phyloP scores from a whole-genome alignment of 1,284 basidiomycete genomes.

The Tilletia caries region DNA sequence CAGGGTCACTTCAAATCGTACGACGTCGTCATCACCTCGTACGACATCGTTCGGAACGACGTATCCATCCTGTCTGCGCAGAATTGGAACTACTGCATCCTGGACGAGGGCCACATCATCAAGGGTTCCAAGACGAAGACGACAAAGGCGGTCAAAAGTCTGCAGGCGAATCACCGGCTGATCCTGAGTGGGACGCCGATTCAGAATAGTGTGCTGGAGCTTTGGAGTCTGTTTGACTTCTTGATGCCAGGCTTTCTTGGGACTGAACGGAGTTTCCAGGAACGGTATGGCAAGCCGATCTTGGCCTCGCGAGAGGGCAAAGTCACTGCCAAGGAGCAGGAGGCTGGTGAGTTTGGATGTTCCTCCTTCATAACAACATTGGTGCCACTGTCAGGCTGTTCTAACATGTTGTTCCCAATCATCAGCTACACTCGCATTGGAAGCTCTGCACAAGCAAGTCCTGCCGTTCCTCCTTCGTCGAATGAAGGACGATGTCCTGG shows the following conservation, averaged over 20 bases:
- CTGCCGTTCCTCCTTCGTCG: slow-evolving; percentile 95
- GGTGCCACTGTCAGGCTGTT: too few relatives aligned
- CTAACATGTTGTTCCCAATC: too few relatives aligned
- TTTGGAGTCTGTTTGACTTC: slow-evolving; percentile 99
- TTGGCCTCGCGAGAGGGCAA: slow-evolving; percentile 92
- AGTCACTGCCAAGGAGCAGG: slow-evolving; percentile 75
- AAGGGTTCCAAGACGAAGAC: slow-evolving; percentile 98
- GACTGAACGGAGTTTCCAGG: slow-evolving; percentile 89
- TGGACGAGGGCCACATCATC: slow-evolving; percentile 98
- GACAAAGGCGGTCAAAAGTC: slow-evolving; percentile 88
- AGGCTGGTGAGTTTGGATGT: slow-evolving; percentile 61
- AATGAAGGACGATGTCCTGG: slow-evolving; percentile 92
- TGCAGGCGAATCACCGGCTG: slow-evolving; percentile 85
- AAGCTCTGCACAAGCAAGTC: slow-evolving; percentile 97
- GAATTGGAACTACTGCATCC: slow-evolving; percentile 92
- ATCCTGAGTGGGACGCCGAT: slow-evolving; percentile 97
- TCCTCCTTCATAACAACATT: background rate
- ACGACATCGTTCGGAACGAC: slow-evolving; percentile 95
- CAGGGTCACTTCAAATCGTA: slow-evolving; percentile 33
- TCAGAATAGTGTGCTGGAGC: slow-evolving; percentile 96
- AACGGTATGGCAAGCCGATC: slow-evolving; percentile 93
- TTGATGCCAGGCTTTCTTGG: slow-evolving; percentile 99
- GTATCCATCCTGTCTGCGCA: slow-evolving; percentile 68
- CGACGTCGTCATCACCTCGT: slow-evolving; percentile 92
- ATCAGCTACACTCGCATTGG: slow-evolving; percentile 73